Evolutionary conservation across 176 grass and related monocot species (phyloP).

Genomic region (Zoysia japonica): DNA sequence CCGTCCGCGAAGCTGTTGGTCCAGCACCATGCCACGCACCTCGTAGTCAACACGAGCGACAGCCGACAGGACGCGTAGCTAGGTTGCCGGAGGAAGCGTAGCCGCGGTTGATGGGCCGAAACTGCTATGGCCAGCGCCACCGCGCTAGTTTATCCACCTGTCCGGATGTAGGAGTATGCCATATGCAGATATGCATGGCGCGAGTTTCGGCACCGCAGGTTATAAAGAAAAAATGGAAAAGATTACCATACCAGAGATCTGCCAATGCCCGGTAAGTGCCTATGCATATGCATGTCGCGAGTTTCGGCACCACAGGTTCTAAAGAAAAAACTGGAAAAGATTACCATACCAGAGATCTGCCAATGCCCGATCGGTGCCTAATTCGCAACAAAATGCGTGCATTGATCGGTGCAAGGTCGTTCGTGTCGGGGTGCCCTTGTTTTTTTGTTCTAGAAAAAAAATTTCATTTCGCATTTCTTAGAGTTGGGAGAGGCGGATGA

Average conservation of each 20-base stretch:
- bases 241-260: background rate
- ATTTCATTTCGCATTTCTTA: background rate
- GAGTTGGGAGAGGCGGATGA: background rate
- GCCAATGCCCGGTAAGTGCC: background rate
- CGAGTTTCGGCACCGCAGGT: background rate
- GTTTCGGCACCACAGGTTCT: background rate
- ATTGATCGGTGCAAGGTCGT: background rate
- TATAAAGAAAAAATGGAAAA: too few species aligned
- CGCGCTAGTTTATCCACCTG: background rate
- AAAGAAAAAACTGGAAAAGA: too few species aligned
- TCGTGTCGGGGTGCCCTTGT: background rate
- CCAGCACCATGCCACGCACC: background rate
- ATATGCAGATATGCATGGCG: background rate
- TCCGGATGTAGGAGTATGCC: too few species aligned
- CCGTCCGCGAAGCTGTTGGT: background rate
- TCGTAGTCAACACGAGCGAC: constrained; percentile 6
- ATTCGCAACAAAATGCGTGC: background rate
- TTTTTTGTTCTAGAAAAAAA: background rate
- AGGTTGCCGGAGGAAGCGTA: background rate
- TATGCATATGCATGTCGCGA: background rate
- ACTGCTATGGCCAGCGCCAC: background rate
- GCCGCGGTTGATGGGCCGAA: constrained; percentile 33
- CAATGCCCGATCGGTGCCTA: background rate
- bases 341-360: background rate
- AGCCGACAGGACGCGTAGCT: background rate